Conservation (phyloP, 2,329 filamentous ascomycete genomes). For the Aspergillus sp. region DNA sequence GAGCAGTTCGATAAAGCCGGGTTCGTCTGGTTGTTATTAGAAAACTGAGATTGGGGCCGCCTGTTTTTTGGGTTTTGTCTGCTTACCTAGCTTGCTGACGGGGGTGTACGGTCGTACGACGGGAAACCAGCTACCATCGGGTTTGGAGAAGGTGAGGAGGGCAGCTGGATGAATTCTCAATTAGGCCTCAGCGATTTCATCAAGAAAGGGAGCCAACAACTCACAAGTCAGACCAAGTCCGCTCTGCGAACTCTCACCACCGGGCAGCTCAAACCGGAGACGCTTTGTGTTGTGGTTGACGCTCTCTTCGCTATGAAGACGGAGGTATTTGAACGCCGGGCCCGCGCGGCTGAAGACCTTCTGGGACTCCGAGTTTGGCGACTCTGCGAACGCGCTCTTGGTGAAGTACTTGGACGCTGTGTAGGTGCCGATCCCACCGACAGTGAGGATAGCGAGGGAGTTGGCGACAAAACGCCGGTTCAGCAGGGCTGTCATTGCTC, state of each 20-base stretch:
- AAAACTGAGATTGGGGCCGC: background rate
- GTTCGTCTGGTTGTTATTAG: slow-evolving; percentile 45
- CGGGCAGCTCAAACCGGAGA: slow-evolving; percentile 10
- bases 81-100: slow-evolving; percentile 52
- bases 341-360: slow-evolving; percentile 1
- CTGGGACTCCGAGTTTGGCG: background rate
- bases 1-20: slow-evolving; percentile 62
- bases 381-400: background rate
- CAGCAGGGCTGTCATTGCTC: background rate
- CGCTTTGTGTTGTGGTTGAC: slow-evolving; percentile 16
- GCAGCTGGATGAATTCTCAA: slow-evolving; percentile 41
- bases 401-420: background rate
- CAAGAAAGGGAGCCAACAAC: background rate
- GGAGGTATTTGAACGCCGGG: slow-evolving; percentile 5
- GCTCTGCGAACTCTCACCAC: slow-evolving; percentile 3
- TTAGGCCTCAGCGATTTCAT: background rate
- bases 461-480: background rate
- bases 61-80: background rate
- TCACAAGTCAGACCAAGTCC: slow-evolving; percentile 14
- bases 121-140: slow-evolving; percentile 58
- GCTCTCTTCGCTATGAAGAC: slow-evolving; percentile 5
- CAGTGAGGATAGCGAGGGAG: background rate
- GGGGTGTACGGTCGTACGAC: slow-evolving; percentile 68
- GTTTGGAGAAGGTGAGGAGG: slow-evolving; percentile 61
- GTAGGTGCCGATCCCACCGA: slow-evolving; percentile 1